Base-by-base conservation (phyloP, 805 yeast genomes). In the Yarrowia sp. region DNA sequence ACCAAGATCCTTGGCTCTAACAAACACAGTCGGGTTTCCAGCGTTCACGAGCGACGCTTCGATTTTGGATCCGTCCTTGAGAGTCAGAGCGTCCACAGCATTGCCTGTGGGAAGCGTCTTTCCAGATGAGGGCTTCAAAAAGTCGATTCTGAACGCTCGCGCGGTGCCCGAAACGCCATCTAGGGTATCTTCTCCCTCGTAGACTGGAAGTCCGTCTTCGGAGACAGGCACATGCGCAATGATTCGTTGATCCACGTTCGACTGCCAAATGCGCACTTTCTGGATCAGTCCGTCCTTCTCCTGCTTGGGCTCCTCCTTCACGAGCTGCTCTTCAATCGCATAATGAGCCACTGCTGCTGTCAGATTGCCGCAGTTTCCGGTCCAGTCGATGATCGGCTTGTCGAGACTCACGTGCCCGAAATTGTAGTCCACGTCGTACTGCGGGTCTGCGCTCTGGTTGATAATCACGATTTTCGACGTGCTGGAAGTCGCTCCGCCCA, bases 401-500 rank as follows among this genome's bases (percentile, higher is more conserved):
- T 38, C 51, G 10, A 63, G 16, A 10, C 55, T 55, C 14, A 56
- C 63, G 25, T 63, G 65, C 16, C 62, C 65, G 31, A 63, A 63
- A 4, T 61, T 44, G 25, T 63, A 63, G 33, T 63, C 63, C 9
- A 63, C 33, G 29, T 63, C 65, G 27, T 24, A 55, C 12, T 19
- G 39, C 5, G 47, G 19, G 6, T 36, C 19, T 6, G 14, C 24
- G 18, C 42, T 36, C 6, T 19, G 36, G 51, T 53, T 49, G 21
- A 62, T 62, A 7, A 63, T 41, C 12, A 61, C 53, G 10, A 61
- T 55, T 32, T 63, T 63, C 27, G 59, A 44, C 42, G 65, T 63
- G 38, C 63, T 61, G 14, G 63, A 61, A 3, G 65, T 63, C 7
- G 65, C 65, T 2, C 65, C 65, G 0, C 65, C 65, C 44, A 63